phyloP scores from a whole-genome alignment of 2,329 filamentous ascomycete species.

The Pseudogymnoascus sp. region DNA sequence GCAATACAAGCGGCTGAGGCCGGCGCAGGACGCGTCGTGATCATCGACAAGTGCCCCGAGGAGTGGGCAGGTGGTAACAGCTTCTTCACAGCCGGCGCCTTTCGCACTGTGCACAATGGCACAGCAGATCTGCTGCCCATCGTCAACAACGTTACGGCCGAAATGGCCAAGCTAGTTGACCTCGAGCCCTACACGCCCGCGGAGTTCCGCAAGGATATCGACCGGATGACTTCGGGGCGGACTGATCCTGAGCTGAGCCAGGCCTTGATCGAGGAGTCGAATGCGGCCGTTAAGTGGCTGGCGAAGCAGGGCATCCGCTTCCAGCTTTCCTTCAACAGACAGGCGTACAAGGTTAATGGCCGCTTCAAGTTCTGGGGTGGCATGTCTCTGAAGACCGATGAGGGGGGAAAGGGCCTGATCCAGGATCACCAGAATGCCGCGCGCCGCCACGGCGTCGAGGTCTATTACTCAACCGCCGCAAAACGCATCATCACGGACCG shows the following conservation, averaged over 20 bases:
- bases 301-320: constrained; percentile 45
- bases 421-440: constrained; percentile 35
- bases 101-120: constrained; percentile 46
- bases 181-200: constrained; percentile 45
- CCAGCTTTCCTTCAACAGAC: constrained; percentile 54
- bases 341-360: constrained; percentile 55
- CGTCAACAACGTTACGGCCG: constrained; percentile 48
- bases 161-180: constrained; percentile 44
- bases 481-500: constrained; percentile 32
- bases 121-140: constrained; percentile 49
- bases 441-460: not conserved
- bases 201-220: constrained; percentile 48
- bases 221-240: constrained; percentile 45
- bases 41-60: constrained; percentile 19
- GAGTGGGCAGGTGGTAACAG: constrained; percentile 19
- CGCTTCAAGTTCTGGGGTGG: constrained; percentile 60
- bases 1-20: constrained; percentile 47
- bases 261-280: constrained; percentile 43
- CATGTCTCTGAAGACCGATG: constrained; percentile 47
- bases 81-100: constrained; percentile 19
- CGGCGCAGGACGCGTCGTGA: constrained; percentile 39
- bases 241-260: constrained; percentile 41
- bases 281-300: constrained; percentile 46
- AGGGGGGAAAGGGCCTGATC: constrained; percentile 52
- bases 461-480: constrained; percentile 33